Conservation (phyloP, 352 stramenopile species). For the Phytophthora tubulina region DNA sequence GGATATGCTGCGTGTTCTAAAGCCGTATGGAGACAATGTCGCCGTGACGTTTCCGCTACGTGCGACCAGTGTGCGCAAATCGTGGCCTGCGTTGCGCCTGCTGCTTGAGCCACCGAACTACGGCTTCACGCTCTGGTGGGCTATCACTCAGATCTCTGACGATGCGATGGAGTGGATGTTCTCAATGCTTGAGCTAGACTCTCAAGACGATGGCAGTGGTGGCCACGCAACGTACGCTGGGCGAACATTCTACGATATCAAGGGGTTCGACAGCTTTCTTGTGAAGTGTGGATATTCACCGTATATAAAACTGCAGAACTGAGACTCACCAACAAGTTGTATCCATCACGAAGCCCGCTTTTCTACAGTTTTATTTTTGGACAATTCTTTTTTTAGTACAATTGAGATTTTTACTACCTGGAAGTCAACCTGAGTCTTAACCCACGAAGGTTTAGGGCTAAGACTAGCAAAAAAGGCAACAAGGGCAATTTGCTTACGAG, state of each 20-base stretch:
- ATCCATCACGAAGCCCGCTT: no score
- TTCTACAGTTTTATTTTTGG: no score
- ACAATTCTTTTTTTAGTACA: no score
- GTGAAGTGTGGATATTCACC: conserved; percentile 30
- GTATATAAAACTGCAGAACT: background rate
- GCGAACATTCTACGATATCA: conserved; percentile 81
- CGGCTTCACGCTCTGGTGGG: conserved; percentile 81
- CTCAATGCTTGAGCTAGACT: conserved; percentile 53
- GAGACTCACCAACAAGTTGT: background rate
- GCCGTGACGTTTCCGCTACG: conserved; percentile 74
- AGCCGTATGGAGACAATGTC: conserved; percentile 51
- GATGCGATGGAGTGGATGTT: conserved; percentile 74
- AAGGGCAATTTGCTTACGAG: no score
- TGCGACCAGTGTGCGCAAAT: conserved; percentile 65
- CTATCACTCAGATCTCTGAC: conserved; percentile 57
- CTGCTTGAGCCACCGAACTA: conserved; percentile 55
- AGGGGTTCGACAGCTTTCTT: conserved; percentile 68
- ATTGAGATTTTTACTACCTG: no score
- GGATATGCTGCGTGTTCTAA: conserved; percentile 59
- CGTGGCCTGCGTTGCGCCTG: conserved; percentile 56
- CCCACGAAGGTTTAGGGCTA: no score
- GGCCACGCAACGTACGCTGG: conserved; percentile 30
- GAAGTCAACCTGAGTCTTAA: no score
- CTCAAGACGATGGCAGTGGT: conserved; percentile 8
- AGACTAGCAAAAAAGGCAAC: no score